A percentile compares a stretch with the other conserved stretches of the same genome.
Conservation (phyloP, 306 rosid genomes). For the Rosa chinensis region DNA sequence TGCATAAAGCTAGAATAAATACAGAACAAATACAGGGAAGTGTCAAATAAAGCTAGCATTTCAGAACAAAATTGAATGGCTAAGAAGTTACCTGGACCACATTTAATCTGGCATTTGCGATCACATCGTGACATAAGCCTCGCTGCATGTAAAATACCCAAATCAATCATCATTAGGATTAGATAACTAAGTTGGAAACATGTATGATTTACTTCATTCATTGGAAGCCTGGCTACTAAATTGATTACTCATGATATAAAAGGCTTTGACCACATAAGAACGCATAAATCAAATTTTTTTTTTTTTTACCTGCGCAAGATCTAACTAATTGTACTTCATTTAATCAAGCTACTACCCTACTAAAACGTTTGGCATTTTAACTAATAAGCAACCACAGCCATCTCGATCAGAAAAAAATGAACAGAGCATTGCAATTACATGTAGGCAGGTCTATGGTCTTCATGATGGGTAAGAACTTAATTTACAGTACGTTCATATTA, state of each 20-base stretch:
- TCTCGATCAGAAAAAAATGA: not conserved
- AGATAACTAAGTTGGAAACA: not conserved
- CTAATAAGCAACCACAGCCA: not conserved
- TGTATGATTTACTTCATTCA: not conserved
- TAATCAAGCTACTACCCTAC: no score
- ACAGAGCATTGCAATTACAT: not conserved
- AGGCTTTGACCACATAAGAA: no score
- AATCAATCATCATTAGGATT: not conserved
- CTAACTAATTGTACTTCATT: not conserved
- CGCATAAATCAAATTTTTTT: no score
- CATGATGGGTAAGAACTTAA: not conserved
- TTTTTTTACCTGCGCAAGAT: not conserved
- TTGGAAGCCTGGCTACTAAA: no score
- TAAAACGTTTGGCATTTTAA: not conserved
- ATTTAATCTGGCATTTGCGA: slow-evolving; percentile 49
- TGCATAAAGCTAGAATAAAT: no score
- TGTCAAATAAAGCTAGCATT: not conserved
- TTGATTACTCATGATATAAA: no score
- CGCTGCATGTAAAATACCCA: slow-evolving; percentile 30
- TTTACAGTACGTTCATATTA: not conserved
- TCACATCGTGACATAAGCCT: slow-evolving; percentile 55
- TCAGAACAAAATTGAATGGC: not conserved
- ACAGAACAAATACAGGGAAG: not conserved
- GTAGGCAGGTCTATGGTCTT: not conserved
- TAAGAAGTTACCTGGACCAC: slow-evolving; percentile 55